Conservation (phyloP, 2,329 filamentous ascomycete genomes). For the Fusarium abutilonis region DNA sequence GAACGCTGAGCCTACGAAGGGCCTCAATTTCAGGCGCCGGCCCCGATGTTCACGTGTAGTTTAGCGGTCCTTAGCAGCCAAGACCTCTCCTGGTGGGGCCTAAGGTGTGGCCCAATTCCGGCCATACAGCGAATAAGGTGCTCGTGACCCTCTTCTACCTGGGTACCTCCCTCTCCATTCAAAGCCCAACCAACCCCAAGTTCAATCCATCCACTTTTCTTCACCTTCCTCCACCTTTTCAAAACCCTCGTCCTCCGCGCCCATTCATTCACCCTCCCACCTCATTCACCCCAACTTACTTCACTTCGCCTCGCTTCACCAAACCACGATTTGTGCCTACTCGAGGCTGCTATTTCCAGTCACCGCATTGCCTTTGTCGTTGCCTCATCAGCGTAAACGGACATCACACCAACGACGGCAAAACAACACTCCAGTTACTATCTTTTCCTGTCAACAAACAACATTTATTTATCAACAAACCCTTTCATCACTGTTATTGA, state of each 20-base stretch:
- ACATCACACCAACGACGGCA: background rate
- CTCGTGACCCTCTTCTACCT: slow-evolving; percentile 33
- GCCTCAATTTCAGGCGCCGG: slow-evolving; percentile 4
- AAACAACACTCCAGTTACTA: slow-evolving; percentile 4
- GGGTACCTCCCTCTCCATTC: slow-evolving; percentile 33
- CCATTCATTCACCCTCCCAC: slow-evolving; percentile 4
- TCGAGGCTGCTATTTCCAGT: background rate
- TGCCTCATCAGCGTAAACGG: background rate
- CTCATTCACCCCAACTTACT: too few species aligned
- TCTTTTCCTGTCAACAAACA: slow-evolving; percentile 8
- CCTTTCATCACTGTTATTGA: slow-evolving; percentile 6
- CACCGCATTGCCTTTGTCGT: background rate
- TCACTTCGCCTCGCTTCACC: background rate
- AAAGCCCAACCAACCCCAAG: slow-evolving; percentile 32
- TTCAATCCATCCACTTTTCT: slow-evolving; percentile 26
- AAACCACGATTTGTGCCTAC: background rate
- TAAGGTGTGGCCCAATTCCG: slow-evolving; percentile 23
- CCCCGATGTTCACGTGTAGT: slow-evolving; percentile 22
- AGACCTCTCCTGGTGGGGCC: slow-evolving; percentile 4
- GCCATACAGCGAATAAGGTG: slow-evolving; percentile 32
- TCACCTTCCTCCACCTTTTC: slow-evolving; percentile 33
- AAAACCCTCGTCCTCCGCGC: slow-evolving; percentile 15
- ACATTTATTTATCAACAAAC: slow-evolving; percentile 1
- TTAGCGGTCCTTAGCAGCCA: slow-evolving; percentile 20
- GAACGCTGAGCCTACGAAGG: too few species aligned